Evolutionary conservation across 495 filamentous ascomycete genomes (phyloP).

Genomic region (Ramalina peruviana): DNA sequence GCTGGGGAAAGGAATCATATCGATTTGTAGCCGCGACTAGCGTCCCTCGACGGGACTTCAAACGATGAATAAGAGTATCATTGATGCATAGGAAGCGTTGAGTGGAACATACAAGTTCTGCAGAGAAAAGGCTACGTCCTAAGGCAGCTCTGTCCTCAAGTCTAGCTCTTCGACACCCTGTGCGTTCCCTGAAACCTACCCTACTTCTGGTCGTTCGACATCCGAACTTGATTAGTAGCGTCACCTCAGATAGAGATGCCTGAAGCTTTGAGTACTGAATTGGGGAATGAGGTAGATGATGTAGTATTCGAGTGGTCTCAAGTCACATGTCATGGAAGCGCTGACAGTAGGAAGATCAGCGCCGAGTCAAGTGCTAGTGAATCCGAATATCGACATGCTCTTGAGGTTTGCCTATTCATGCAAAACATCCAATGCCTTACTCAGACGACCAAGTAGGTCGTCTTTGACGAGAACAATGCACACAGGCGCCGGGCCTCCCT

Average conservation of each 20-base stretch:
- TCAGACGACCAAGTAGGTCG: constrained; percentile 40
- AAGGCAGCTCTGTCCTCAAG: too few relatives aligned
- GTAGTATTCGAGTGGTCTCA: not conserved
- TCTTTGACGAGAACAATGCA: constrained; percentile 54
- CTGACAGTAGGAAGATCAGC: constrained; percentile 7
- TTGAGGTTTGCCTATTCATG: constrained; percentile 27
- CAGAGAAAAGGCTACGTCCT: too few relatives aligned
- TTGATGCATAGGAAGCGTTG: too few relatives aligned
- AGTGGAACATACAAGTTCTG: too few relatives aligned
- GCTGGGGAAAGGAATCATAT: not conserved
- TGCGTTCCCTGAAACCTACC: not conserved
- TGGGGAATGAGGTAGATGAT: not conserved
- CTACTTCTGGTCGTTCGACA: not conserved
- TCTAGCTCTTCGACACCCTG: too few relatives aligned
- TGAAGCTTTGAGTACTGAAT: not conserved
- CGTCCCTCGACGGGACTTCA: not conserved
- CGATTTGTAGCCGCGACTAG: not conserved
- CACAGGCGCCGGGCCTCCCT: constrained; percentile 80
- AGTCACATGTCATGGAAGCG: not conserved
- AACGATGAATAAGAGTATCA: not conserved
- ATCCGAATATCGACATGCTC: constrained; percentile 29
- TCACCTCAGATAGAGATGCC: not conserved
- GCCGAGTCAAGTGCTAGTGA: constrained; percentile 28
- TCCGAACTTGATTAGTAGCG: not conserved
- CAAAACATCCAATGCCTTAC: not conserved